Base-by-base conservation (phyloP, 805 yeast genomes). In the Ogataea kodamae region DNA sequence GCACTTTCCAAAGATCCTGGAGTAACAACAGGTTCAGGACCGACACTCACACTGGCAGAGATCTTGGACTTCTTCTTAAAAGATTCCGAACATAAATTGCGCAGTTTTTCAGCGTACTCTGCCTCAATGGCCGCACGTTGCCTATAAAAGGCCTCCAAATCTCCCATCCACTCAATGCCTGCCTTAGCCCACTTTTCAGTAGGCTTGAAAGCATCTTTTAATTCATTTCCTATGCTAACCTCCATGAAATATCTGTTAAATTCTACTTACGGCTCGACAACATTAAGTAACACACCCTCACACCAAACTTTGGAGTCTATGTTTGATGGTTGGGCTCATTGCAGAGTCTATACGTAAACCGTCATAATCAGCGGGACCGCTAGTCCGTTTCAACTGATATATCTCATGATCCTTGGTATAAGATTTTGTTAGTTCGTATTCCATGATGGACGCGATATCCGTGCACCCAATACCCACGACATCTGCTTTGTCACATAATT, bases 1-100 rank as follows among this genome's bases (percentile, higher is more conserved):
- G 96, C 95, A 44, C 84, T 72, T 54, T 92, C 97, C 30, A 90
- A 65, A 0, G 97, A 87, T 0, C 99, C 98, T 0, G 98, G 97
- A 0, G 99, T 92, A 25, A 85, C 74, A 25, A 78, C 72, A 0
- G 99, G 98, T 11, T 74, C 74, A 40, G 86, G 95, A 16, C 99
- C 99, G 2, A 92, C 98, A 26, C 89, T 76, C 18, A 92, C 59
- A 9, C 63, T 56, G 0, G 90, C 74, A 8, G 86, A 67, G 11
- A 68, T 59, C 44, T 76, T 76, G 29, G 95, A 81, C 55, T 89
- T 88, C 57, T 76, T 81, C 39, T 78, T 80, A 48, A 86, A 78
- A 43, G 78, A 83, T 40, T 78, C 85, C 32, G 76, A 62, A 26
- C 86, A 70, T 39, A 92, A 60, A 7, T 71, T 70, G 33, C 73